Percentiles rank a stretch among this genome's conserved stretches.
phyloP scores from a whole-genome alignment of 2,329 filamentous ascomycete species.

The Colletotrichum melonis region DNA sequence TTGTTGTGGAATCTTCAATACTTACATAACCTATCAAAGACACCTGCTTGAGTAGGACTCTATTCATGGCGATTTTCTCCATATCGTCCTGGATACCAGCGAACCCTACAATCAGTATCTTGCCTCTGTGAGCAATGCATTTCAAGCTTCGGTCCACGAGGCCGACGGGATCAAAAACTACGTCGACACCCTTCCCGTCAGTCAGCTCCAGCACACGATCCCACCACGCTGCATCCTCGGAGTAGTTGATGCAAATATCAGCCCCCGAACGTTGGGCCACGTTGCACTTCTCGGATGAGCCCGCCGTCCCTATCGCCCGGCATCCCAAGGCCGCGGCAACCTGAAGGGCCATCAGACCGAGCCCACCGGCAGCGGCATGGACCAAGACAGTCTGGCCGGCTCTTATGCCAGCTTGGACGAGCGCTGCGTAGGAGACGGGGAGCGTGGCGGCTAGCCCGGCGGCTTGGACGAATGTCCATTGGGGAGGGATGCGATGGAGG shows the following conservation, averaged over 20 bases:
- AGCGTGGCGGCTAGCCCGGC: constrained; percentile 65
- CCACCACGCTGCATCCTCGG: constrained; percentile 55
- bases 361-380: constrained; percentile 64
- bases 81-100: constrained; percentile 63
- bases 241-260: constrained; percentile 54
- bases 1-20: constrained; percentile 15
- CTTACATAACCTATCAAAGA: constrained; percentile 64
- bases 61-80: constrained; percentile 66
- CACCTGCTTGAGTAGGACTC: constrained; percentile 63
- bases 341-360: constrained; percentile 67
- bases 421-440: constrained; percentile 64
- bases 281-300: constrained; percentile 56
- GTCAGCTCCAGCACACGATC: constrained; percentile 61
- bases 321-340: constrained; percentile 64
- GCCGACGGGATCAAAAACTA: constrained; percentile 69
- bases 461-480: constrained; percentile 58
- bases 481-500: constrained; percentile 56
- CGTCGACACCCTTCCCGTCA: constrained; percentile 61
- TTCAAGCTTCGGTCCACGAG: constrained; percentile 65
- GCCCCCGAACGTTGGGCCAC: constrained; percentile 54
- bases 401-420: constrained; percentile 54
- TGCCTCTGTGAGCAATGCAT: constrained; percentile 64
- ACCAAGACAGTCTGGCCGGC: constrained; percentile 63
- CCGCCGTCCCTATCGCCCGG: constrained; percentile 64
- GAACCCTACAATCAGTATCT: constrained; percentile 68